Conservation (phyloP, 139 green algal species). For the Tetradesmus lagerheimii region DNA sequence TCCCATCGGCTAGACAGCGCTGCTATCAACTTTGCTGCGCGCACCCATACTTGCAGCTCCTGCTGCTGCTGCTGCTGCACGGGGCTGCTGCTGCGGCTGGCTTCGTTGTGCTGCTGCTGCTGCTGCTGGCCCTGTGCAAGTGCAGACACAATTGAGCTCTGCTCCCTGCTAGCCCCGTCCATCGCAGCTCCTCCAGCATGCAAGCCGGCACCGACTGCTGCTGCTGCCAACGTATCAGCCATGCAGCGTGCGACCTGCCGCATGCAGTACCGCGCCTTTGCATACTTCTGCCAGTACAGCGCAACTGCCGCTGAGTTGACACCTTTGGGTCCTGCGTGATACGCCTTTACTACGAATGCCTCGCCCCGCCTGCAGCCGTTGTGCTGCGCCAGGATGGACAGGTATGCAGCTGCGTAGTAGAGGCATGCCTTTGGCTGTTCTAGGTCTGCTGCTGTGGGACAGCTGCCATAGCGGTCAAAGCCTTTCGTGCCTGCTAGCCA, state of each 20-base stretch:
- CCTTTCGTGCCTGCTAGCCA: conserved; percentile 33
- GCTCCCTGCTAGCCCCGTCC: neutral
- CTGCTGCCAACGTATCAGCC: conserved; percentile 20
- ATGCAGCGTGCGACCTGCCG: neutral
- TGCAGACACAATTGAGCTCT: neutral
- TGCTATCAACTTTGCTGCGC: neutral
- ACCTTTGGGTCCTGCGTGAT: conserved; percentile 37
- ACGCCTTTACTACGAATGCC: conserved; percentile 11
- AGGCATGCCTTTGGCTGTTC: conserved; percentile 14
- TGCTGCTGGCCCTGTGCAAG: neutral
- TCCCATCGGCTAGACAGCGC: conserved; percentile 14
- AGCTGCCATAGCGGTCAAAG: conserved; percentile 30
- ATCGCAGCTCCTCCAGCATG: neutral
- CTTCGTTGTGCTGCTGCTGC: conserved; percentile 23
- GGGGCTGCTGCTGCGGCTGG: neutral
- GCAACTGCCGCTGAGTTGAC: conserved; percentile 6
- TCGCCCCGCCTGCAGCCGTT: neutral
- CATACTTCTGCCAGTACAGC: conserved; percentile 35
- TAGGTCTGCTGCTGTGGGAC: neutral
- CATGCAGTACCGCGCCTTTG: conserved; percentile 30
- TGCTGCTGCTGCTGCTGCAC: neutral
- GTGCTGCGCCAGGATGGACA: neutral
- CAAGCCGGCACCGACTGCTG: neutral
- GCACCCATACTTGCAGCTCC: neutral
- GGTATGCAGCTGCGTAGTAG: conserved; percentile 40